These are phyloP conservation scores for Ophiostoma ips DNA, from an alignment of 2,329 filamentous ascomycete genomes.

Conservation along the genomic window DNA sequence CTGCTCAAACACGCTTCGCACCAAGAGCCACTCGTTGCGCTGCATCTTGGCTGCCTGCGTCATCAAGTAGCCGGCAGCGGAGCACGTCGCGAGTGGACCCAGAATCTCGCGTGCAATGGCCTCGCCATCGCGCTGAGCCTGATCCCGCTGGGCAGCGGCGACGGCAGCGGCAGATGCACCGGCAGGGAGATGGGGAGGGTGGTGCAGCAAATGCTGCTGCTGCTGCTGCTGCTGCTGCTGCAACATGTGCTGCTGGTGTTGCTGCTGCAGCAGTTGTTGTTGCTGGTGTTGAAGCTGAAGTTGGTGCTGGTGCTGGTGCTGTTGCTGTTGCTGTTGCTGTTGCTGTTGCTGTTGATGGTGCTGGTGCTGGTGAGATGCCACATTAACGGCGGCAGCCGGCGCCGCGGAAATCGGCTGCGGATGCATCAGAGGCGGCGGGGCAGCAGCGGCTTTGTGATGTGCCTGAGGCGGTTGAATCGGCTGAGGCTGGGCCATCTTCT, in stretches of 20 bases:
- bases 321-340: neutral
- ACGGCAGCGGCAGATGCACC: neutral
- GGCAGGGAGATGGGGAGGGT: neutral
- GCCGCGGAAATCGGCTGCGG: neutral
- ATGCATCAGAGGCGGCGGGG: neutral
- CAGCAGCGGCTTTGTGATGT: neutral
- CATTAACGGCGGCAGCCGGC: neutral
- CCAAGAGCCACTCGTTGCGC: conserved; percentile 58
- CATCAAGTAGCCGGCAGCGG: conserved; percentile 55
- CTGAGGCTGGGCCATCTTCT: neutral
- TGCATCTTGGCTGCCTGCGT: conserved; percentile 55
- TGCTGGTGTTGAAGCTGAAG: neutral
- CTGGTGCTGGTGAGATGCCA: neutral
- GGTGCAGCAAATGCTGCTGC: neutral
- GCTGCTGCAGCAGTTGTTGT: neutral
- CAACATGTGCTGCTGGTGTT: neutral
- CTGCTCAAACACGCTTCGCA: conserved; percentile 52
- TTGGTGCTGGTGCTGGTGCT: neutral
- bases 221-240: neutral
- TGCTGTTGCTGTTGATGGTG: neutral
- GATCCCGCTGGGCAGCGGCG: conserved; percentile 1
- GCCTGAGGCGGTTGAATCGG: neutral
- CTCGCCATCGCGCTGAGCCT: conserved; percentile 12
- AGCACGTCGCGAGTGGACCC: conserved; percentile 45
- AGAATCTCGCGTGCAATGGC: conserved; percentile 11